These are phyloP conservation scores for Phytopythium aichiense DNA, from an alignment of 352 stramenopile genomes.

Conservation along the genomic window DNA sequence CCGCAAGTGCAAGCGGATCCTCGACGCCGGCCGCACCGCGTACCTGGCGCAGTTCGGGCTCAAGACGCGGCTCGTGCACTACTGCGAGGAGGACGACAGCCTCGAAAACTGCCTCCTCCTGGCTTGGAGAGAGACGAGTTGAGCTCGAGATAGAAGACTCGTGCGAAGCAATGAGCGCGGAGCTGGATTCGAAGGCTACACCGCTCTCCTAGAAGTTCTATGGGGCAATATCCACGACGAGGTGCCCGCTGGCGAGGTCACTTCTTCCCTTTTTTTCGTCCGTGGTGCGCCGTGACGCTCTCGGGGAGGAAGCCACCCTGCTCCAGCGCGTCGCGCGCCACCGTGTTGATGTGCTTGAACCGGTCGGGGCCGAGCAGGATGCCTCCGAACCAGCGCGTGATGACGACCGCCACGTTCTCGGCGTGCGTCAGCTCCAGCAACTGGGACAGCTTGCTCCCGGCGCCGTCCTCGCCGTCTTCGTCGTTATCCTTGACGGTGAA, in stretches of 20 bases:
- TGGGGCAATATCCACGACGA: background rate
- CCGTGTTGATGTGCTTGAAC: conserved; percentile 84
- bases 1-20: conserved; percentile 72
- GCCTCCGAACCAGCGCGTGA: conserved; percentile 84
- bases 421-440: conserved; percentile 75
- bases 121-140: conserved; percentile 31
- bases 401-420: conserved; percentile 79
- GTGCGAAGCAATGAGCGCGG: background rate
- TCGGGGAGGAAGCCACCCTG: conserved; percentile 52
- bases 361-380: conserved; percentile 81
- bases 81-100: conserved; percentile 68
- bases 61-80: conserved; percentile 70
- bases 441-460: conserved; percentile 78
- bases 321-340: conserved; percentile 70
- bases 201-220: background rate
- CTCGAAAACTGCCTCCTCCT: conserved; percentile 82
- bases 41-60: conserved; percentile 49
- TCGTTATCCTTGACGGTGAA: conserved; percentile 84
- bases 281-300: conserved; percentile 15
- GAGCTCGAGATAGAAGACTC: background rate
- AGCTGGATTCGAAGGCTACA: no score
- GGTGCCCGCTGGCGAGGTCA: conserved; percentile 3
- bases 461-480: conserved; percentile 80
- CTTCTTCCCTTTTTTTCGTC: conserved; percentile 46
- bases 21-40: conserved; percentile 61